Percentiles rank a stretch among this genome's conserved stretches.
phyloP scores from a whole-genome alignment of 352 stramenopile species.

The Halophytophthora polymorphica region DNA sequence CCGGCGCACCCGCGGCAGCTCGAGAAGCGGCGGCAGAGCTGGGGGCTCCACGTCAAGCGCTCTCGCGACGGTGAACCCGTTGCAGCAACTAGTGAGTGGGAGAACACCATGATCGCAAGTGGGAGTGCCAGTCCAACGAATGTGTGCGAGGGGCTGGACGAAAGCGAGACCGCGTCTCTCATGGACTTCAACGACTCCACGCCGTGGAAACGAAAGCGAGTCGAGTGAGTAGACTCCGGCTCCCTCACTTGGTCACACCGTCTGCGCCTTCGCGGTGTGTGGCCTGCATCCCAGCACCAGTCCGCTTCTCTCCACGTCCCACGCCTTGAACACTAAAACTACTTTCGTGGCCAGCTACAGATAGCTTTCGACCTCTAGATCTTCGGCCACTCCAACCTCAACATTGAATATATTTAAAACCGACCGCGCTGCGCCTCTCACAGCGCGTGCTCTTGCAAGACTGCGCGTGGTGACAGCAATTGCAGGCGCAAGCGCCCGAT shows the following conservation, averaged over 20 bases:
- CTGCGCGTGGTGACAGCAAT: no score
- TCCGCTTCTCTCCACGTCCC: not conserved
- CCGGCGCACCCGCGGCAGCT: slow-evolving; percentile 51
- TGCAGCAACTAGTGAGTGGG: slow-evolving; percentile 29
- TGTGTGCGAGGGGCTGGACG: slow-evolving; percentile 7
- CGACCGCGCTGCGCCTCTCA: slow-evolving; percentile 14
- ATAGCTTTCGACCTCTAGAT: slow-evolving; percentile 11
- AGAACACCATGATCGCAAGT: slow-evolving; percentile 23
- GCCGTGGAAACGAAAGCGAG: slow-evolving; percentile 61
- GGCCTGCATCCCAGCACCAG: no score
- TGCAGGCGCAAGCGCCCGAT: no score
- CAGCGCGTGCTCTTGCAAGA: no score
- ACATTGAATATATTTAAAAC: slow-evolving; percentile 43
- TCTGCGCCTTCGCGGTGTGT: no score
- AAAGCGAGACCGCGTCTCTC: slow-evolving; percentile 25
- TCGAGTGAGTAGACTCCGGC: slow-evolving; percentile 47
- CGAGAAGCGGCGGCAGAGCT: slow-evolving; percentile 47
- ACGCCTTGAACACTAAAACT: not conserved
- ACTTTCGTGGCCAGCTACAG: slow-evolving; percentile 4
- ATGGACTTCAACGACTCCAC: slow-evolving; percentile 38
- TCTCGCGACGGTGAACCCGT: slow-evolving; percentile 34
- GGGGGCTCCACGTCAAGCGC: slow-evolving; percentile 54
- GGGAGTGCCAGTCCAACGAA: slow-evolving; percentile 11
- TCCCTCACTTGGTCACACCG: no score
- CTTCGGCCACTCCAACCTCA: slow-evolving; percentile 10